phyloP scores from a whole-genome alignment of 768 basidiomycete species.

The Serendipita sp. region DNA sequence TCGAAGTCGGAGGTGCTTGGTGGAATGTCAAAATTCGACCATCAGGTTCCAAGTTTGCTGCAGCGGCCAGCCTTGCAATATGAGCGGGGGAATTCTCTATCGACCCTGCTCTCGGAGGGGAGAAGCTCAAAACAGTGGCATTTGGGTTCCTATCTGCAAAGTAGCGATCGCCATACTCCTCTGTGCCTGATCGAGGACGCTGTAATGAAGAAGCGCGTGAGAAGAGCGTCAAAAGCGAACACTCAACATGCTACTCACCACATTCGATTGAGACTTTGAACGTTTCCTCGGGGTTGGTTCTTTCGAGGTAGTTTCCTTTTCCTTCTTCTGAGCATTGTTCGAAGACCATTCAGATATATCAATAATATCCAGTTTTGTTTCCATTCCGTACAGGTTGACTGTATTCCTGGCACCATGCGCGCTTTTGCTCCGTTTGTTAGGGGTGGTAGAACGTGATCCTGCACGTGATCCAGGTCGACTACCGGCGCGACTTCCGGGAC shows the following conservation, averaged over 20 bases:
- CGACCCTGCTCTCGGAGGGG: neutral
- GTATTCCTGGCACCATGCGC: neutral
- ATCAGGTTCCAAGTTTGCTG: slow-evolving; percentile 11
- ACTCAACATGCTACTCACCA: neutral
- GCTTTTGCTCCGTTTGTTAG: slow-evolving; percentile 3
- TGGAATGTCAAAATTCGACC: slow-evolving; percentile 71
- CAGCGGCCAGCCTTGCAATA: neutral
- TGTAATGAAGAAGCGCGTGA: neutral
- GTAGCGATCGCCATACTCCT: neutral
- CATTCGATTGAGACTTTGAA: neutral
- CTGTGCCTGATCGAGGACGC: neutral
- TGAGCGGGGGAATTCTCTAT: neutral
- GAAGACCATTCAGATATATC: neutral
- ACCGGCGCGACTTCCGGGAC: neutral
- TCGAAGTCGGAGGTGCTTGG: slow-evolving; percentile 66
- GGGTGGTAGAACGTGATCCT: neutral
- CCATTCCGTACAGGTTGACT: slow-evolving; percentile 2
- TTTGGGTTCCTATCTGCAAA: neutral
- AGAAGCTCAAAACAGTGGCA: neutral
- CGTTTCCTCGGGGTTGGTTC: slow-evolving; percentile 1
- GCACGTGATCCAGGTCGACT: neutral
- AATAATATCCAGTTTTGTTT: neutral
- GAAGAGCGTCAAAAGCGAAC: neutral
- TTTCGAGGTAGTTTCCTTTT: neutral
- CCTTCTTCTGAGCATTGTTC: neutral